phyloP scores from a whole-genome alignment of 2,329 filamentous ascomycete genomes.

The Nemania serpens region DNA sequence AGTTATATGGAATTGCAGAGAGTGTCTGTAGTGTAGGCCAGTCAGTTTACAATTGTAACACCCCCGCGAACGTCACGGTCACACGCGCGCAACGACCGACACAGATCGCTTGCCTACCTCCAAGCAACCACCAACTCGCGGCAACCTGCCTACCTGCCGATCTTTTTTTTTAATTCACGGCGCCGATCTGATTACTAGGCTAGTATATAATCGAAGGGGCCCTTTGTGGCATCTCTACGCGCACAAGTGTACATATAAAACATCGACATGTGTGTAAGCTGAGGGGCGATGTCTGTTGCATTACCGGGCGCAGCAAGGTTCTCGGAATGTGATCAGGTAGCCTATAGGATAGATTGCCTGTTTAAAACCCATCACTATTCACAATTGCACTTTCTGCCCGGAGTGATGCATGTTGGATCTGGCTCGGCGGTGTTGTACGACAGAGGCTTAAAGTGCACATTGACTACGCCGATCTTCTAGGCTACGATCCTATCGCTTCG shows the following conservation, averaged over 20 bases:
- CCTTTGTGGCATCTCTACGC: background rate
- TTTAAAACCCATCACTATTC: background rate
- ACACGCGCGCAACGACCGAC: constrained; percentile 3
- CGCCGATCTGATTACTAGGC: constrained; percentile 7
- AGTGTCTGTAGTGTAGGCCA: no score
- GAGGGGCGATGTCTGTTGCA: constrained; percentile 12
- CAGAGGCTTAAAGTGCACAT: background rate
- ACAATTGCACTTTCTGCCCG: background rate
- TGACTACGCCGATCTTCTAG: background rate
- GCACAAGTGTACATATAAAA: background rate
- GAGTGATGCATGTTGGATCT: constrained; percentile 4
- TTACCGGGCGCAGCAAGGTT: background rate
- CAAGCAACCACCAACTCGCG: no score
- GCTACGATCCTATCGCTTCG: background rate
- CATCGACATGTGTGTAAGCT: constrained; percentile 10
- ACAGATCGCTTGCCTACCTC: no score
- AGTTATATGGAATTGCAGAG: no score
- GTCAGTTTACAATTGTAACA: background rate
- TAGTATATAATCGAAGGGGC: background rate
- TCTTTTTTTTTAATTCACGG: background rate
- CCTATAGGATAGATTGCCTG: no score
- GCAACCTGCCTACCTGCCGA: background rate
- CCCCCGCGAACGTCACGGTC: background rate
- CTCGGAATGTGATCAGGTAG: no score
- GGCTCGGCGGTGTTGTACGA: constrained; percentile 18